Conservation (phyloP, 1,284 basidiomycete genomes). For the Mycena citricolor region DNA sequence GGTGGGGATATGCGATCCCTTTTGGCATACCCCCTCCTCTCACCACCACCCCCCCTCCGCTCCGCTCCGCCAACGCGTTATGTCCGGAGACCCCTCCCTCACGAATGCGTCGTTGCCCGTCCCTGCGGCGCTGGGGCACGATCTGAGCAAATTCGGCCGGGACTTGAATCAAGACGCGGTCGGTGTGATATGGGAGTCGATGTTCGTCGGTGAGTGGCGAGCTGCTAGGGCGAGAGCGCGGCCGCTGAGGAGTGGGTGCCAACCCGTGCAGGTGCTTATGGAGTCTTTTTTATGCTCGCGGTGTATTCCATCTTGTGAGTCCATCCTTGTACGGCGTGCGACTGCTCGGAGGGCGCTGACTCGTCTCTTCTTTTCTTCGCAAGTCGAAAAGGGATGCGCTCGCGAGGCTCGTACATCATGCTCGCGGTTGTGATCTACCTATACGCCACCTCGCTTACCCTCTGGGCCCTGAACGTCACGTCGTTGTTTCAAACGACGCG, state of each 20-base stretch:
- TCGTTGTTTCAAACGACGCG: conserved; percentile 4
- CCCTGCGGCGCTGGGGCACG: too few relatives aligned
- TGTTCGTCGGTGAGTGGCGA: conserved; percentile 8
- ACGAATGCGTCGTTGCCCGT: too few relatives aligned
- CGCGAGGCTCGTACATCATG: conserved; percentile 9
- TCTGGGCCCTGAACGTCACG: conserved; percentile 13
- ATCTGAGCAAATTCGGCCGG: neutral
- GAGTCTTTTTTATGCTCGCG: neutral
- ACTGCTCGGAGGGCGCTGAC: neutral
- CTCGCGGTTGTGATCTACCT: conserved; percentile 15
- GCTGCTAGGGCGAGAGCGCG: too few relatives aligned
- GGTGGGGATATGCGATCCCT: too few relatives aligned
- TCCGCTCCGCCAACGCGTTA: too few relatives aligned
- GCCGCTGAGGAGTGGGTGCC: too few relatives aligned
- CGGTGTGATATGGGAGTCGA: conserved; percentile 9
- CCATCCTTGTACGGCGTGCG: neutral
- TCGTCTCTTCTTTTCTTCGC: neutral
- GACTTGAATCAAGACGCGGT: conserved; percentile 3
- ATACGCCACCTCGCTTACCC: conserved; percentile 12
- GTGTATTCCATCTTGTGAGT: conserved; percentile 2
- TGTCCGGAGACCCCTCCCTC: too few relatives aligned
- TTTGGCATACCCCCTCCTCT: too few relatives aligned
- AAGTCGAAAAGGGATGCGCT: conserved; percentile 13
- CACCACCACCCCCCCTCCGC: too few relatives aligned
- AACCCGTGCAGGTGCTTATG: neutral